A percentile compares a stretch with the other conserved stretches of the same genome.
Evolutionary conservation across 306 rosid genomes (phyloP).

Genomic region (Aeschynomene evenia): DNA sequence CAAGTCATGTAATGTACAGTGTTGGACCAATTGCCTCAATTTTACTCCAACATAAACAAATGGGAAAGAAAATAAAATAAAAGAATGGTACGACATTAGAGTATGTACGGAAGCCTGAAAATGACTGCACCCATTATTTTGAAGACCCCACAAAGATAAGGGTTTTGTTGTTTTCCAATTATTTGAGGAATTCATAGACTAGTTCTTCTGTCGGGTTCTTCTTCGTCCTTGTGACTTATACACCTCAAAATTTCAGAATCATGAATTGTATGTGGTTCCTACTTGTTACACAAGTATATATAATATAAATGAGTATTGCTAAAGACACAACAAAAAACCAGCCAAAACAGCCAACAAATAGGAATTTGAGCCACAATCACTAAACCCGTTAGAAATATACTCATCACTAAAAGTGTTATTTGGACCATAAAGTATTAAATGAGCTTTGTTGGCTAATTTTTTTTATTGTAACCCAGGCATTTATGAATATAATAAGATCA

Average conservation of each 20-base stretch:
- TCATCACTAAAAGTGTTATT: too few relatives aligned
- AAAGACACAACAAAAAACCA: too few relatives aligned
- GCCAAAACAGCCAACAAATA: too few relatives aligned
- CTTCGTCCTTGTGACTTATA: neutral
- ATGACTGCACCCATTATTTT: conserved; percentile 17
- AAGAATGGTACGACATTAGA: conserved; percentile 18
- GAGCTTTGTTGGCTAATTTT: too few relatives aligned
- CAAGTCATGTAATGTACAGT: neutral
- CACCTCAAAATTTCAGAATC: neutral
- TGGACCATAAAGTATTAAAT: too few relatives aligned
- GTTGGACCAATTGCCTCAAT: conserved; percentile 7
- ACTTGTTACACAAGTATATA: neutral
- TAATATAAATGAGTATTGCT: too few relatives aligned
- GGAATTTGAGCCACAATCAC: too few relatives aligned
- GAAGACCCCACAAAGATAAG: conserved; percentile 26
- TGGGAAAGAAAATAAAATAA: too few relatives aligned
- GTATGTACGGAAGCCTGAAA: conserved; percentile 32
- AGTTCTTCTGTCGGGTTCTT: conserved; percentile 19
- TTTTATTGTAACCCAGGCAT: too few relatives aligned
- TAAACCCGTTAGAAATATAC: too few relatives aligned
- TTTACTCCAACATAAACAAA: conserved; percentile 10
- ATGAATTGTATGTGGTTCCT: conserved; percentile 1
- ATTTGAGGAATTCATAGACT: conserved; percentile 29
- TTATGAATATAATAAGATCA: too few relatives aligned
- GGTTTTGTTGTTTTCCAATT: conserved; percentile 36